Evolutionary conservation across 768 basidiomycete species (phyloP).

Genomic region (Russula emetica): DNA sequence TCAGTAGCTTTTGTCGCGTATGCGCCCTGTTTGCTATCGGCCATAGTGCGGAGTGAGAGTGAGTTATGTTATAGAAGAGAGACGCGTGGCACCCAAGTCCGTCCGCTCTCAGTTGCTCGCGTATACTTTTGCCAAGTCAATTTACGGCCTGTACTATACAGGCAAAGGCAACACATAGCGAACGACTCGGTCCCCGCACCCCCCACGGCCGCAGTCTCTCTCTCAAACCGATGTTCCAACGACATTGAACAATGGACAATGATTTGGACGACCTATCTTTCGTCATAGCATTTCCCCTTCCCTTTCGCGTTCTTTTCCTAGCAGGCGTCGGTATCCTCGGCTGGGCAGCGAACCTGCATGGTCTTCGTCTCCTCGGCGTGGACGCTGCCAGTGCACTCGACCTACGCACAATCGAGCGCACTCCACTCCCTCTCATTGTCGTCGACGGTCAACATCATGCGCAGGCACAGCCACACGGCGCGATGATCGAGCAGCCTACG

Average conservation of each 20-base stretch:
- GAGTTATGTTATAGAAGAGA: not conserved
- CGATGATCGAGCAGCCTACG: conserved; percentile 38
- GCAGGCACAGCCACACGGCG: conserved; percentile 11
- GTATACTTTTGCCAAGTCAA: too few relatives aligned
- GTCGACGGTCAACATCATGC: conserved; percentile 22
- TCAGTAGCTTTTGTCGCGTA: conserved; percentile 27
- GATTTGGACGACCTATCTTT: conserved; percentile 43
- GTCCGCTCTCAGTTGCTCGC: not conserved
- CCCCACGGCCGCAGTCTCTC: too few relatives aligned
- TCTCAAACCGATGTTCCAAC: not conserved
- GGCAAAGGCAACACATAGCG: too few relatives aligned
- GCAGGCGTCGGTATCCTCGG: conserved; percentile 75
- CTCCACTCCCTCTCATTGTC: conserved; percentile 33
- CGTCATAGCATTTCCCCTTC: conserved; percentile 71
- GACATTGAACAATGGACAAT: conserved; percentile 26
- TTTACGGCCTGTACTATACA: too few relatives aligned
- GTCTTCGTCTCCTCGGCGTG: conserved; percentile 66
- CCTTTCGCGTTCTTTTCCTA: conserved; percentile 84
- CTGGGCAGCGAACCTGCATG: conserved; percentile 93
- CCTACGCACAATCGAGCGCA: conserved; percentile 34
- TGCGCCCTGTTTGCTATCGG: conserved; percentile 28
- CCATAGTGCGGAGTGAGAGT: conserved; percentile 14
- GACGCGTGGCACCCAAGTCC: too few relatives aligned
- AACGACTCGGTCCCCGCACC: too few relatives aligned
- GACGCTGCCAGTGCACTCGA: conserved; percentile 73